Conservation (phyloP, 2,329 filamentous ascomycete genomes). For the Sphaerulina populicola region DNA sequence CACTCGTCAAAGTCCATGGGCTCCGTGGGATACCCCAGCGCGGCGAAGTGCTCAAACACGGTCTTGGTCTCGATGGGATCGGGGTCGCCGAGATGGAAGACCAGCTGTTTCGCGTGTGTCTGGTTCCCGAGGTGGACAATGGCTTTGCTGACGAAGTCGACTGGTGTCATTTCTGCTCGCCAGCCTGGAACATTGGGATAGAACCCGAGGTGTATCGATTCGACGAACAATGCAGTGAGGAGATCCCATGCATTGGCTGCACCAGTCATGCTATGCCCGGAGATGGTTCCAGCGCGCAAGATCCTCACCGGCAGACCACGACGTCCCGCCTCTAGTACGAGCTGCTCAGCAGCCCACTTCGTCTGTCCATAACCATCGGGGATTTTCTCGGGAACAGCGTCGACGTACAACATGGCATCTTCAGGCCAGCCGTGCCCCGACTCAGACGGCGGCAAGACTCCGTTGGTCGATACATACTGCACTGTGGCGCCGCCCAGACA, state of each 20-base stretch:
- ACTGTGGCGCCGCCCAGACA: conserved; percentile 60
- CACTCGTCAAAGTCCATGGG: conserved; percentile 63
- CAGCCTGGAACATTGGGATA: conserved; percentile 64
- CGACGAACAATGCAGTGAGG: conserved; percentile 65
- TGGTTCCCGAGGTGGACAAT: conserved; percentile 63
- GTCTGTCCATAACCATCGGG: conserved; percentile 69
- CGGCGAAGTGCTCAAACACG: conserved; percentile 56
- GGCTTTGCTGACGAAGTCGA: conserved; percentile 69
- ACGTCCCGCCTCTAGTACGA: conserved; percentile 59
- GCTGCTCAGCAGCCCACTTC: conserved; percentile 72
- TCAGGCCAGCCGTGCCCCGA: conserved; percentile 60
- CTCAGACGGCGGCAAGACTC: conserved; percentile 62
- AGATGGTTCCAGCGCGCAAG: conserved; percentile 67
- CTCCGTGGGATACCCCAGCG: conserved; percentile 63
- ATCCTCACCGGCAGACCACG: conserved; percentile 64
- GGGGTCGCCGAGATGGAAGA: conserved; percentile 70
- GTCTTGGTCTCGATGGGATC: conserved; percentile 57
- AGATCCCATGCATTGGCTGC: conserved; percentile 73
- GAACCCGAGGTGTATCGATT: conserved; percentile 64
- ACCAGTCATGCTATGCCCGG: conserved; percentile 65
- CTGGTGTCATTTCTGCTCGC: conserved; percentile 76
- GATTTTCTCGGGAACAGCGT: conserved; percentile 60
- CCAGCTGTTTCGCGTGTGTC: conserved; percentile 51
- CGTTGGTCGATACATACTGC: conserved; percentile 73
- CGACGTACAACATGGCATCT: conserved; percentile 56